A percentile compares a stretch with the other conserved stretches of the same genome.
These are phyloP conservation scores for Cytospora mali DNA, from an alignment of 2,329 filamentous ascomycete species.

Conservation along the genomic window DNA sequence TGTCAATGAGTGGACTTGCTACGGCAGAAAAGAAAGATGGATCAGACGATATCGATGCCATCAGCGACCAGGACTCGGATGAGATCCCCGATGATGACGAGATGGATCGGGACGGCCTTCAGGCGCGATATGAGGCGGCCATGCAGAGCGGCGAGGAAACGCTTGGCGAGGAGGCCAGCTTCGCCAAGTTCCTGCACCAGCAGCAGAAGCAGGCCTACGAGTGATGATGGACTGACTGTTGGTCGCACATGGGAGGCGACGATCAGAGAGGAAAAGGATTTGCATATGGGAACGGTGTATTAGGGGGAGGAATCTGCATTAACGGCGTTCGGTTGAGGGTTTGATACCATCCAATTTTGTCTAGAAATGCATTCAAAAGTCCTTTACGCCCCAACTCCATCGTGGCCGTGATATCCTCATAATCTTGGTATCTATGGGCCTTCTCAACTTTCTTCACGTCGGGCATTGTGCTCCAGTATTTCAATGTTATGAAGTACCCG, in stretches of 20 bases:
- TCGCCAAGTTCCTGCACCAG: conserved; percentile 60
- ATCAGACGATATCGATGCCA: conserved; percentile 43
- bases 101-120: conserved; percentile 65
- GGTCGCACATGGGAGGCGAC: neutral
- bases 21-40: conserved; percentile 32
- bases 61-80: conserved; percentile 58
- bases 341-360: conserved; percentile 33
- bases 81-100: conserved; percentile 58
- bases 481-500: neutral
- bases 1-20: conserved; percentile 55
- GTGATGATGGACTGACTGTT: neutral
- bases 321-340: conserved; percentile 32
- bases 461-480: neutral
- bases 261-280: conserved; percentile 32
- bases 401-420: conserved; percentile 3
- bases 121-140: conserved; percentile 76
- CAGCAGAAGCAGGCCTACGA: conserved; percentile 35
- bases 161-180: conserved; percentile 59
- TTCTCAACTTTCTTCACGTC: neutral
- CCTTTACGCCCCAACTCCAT: conserved; percentile 25
- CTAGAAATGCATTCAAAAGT: conserved; percentile 25
- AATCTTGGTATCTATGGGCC: neutral
- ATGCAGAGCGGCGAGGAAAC: conserved; percentile 61
- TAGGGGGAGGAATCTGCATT: conserved; percentile 28
- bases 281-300: conserved; percentile 28